Evolutionary conservation across 257 asterid genomes (phyloP).

Genomic region (Prunella vulgaris): DNA sequence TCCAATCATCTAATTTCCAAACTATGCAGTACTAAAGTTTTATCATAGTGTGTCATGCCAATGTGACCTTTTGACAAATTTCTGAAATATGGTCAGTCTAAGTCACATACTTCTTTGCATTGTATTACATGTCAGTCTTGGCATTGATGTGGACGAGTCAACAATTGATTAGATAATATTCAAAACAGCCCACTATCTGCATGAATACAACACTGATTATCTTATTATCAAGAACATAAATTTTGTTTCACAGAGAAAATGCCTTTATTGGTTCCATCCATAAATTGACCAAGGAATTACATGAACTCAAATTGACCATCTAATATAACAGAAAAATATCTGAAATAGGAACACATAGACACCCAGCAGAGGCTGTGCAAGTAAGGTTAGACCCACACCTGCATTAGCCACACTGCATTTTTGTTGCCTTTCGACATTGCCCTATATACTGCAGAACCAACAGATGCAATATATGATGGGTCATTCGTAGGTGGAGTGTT

Average conservation of each 20-base stretch:
- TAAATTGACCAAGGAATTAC: not conserved
- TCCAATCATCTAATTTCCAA: not conserved
- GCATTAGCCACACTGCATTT: slow-evolving; percentile 99
- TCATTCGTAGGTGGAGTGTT: slow-evolving; percentile 89
- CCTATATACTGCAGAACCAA: slow-evolving; percentile 82
- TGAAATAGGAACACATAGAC: not conserved
- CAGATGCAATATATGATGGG: slow-evolving; percentile 74
- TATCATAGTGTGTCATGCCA: not conserved
- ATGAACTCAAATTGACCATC: not conserved
- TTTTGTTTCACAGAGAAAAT: not conserved
- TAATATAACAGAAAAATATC: not conserved
- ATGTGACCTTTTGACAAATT: not conserved
- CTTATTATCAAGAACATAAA: not conserved
- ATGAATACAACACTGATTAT: not conserved
- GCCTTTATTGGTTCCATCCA: not conserved
- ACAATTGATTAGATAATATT: not conserved
- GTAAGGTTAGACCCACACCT: slow-evolving; percentile 48
- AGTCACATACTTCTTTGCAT: not conserved
- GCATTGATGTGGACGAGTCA: not conserved
- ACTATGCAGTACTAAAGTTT: not conserved
- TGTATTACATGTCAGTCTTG: not conserved
- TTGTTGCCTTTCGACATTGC: slow-evolving; percentile 81
- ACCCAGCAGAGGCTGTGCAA: not conserved
- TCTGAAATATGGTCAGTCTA: not conserved
- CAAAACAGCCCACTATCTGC: not conserved